Evolutionary conservation across 2,329 filamentous ascomycete genomes (phyloP), one percentile per base, ranked within the genome.

Genomic region (Penicillium sp.): DNA sequence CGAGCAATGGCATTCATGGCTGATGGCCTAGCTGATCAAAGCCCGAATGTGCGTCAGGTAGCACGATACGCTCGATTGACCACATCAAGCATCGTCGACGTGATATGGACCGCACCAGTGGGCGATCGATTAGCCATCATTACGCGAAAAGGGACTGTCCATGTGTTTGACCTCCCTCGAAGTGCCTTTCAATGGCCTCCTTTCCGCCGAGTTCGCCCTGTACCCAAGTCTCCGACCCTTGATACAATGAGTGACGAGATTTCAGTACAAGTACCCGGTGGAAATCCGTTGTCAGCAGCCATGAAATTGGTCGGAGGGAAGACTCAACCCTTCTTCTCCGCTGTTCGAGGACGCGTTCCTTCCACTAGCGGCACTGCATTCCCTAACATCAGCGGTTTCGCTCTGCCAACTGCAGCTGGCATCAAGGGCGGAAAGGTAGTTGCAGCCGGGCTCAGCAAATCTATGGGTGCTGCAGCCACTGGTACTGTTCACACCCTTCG

Each of bases 131-230:
- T 95, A 37, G 93, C 92, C 1, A 87, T 99, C 76, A 86, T 97
- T 25, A 97, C 94, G 0, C 91, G 96, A 67, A 89, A 92, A 64
- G 92, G 93, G n/a, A 99, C 94, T 8, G 87, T 97, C 11, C 94
- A 99, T 74, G 84, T 97, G 42, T 87, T 96, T 61, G 90, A 96
- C 62, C 84, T 97, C 73, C 91, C 92, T 8, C 81, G 85, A 44
- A 89, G 85, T 59, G 90, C 90, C 4, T 93, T 92, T 65, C 86
- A 89, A 62, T 96, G 92, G 92, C 92, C 92, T 40, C 90, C 92
- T 23, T 87, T 77, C 57, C 75, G 77, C 22, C 74, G 75, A 46
- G 67, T 85, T 41, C 77, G 78, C 44, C 75, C 78, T 31, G 63
- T 69, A 25, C 48, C 68, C 9, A 69, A 73, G 43, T 62, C 72